Evolutionary conservation across 2,329 filamentous ascomycete genomes (phyloP).

Genomic region (Claviceps quebecensis): DNA sequence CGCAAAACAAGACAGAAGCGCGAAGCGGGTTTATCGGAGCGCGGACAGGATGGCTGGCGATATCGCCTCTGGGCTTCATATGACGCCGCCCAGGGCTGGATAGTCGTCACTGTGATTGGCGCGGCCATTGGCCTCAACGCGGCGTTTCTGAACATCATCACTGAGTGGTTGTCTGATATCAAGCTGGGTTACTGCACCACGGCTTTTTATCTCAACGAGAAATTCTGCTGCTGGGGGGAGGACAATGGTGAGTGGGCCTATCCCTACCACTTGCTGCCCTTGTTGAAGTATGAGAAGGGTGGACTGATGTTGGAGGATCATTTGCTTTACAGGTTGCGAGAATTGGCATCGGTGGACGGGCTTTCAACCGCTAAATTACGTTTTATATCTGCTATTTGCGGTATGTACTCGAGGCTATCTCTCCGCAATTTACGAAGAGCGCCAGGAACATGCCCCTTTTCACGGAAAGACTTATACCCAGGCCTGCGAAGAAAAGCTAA

Average conservation of each 20-base stretch:
- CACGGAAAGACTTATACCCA: neutral
- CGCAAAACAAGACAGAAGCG: constrained; percentile 63
- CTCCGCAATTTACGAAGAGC: too few relatives aligned
- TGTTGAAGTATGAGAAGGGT: neutral
- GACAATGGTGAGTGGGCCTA: constrained; percentile 49
- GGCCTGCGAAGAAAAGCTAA: neutral
- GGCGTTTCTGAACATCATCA: constrained; percentile 84
- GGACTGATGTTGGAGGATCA: neutral
- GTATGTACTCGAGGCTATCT: constrained; percentile 28
- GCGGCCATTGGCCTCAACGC: constrained; percentile 89
- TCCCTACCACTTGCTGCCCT: neutral
- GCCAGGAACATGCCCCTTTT: neutral
- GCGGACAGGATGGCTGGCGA: constrained; percentile 60
- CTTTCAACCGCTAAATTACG: constrained; percentile 65
- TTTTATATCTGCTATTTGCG: constrained; percentile 77
- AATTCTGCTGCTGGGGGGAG: constrained; percentile 95
- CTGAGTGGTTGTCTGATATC: constrained; percentile 91
- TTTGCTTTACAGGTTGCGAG: constrained; percentile 45
- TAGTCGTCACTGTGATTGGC: constrained; percentile 87
- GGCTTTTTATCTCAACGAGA: constrained; percentile 92
- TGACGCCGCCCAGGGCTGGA: constrained; percentile 94
- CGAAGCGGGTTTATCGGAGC: constrained; percentile 57
- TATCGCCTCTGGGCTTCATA: constrained; percentile 74
- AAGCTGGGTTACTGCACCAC: constrained; percentile 94
- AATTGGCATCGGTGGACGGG: constrained; percentile 86